Evolutionary conservation across 2,329 filamentous ascomycete genomes (phyloP), one percentile per base, ranked within the genome.

Genomic region (Verticillium nubilum): DNA sequence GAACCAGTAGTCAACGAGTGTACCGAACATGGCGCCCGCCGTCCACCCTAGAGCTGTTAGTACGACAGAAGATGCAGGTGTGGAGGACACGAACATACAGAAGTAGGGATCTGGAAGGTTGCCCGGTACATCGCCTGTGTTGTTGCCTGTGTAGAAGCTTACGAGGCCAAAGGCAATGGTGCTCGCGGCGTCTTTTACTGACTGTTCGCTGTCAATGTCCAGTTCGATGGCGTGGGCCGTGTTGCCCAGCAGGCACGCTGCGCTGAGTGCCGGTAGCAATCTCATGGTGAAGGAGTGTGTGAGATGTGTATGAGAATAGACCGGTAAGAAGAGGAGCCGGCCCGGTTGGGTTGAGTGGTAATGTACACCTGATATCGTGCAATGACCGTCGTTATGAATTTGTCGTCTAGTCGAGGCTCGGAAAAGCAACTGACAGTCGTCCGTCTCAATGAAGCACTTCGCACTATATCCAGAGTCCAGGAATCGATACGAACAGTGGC

Each of bases 1-100:
- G 64, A 83, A 82, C 86, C 86, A 90, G 73, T 92, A 92, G 70
- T 91, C 87, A 58, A 92, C 74, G 64, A 91, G 70, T 1, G 86
- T 83, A 58, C 88, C 86, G 67, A 91, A 90, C 80, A 92, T 82
- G 58, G 86, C 85, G 23, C 87, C 86, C 0, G 86, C 85, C 71
- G 91, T 87, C 89, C 89, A 92, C 89, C 78, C 87, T 77, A 56
- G 29, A 12, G 12, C 6, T 28, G 54, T 64, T 81, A 64, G 85
- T 80, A 17, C 13, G 19, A 52, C 25, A 17, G 23, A 23, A 1
- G 47, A 7, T n/a, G 19, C 75, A 73, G 27, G n/a, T 71, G 69
- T 63, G 76, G 76, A 17, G 15, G 15, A 37, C 27, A 71, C 68
- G 19, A 72, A 73, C 73, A 78, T 73, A 75, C 88, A 92, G 70